Conservation (phyloP, 164 flowering plant species). For the Paratinospora sagittata region DNA sequence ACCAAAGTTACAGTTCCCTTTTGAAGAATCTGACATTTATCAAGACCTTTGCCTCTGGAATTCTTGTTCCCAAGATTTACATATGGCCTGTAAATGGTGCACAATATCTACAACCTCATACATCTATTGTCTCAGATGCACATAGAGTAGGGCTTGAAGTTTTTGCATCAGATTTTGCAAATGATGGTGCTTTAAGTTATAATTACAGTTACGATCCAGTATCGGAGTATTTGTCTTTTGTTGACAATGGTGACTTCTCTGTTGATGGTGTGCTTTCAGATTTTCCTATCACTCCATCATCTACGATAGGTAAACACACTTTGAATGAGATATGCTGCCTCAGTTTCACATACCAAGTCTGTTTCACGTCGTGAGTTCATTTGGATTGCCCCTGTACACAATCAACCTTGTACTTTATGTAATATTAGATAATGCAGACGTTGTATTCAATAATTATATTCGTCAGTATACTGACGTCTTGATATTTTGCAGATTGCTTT, state of each 20-base stretch:
- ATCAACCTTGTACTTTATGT: neutral
- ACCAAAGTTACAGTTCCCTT: slow-evolving; percentile 71
- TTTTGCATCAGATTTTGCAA: slow-evolving; percentile 68
- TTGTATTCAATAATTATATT: neutral
- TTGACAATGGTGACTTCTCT: slow-evolving; percentile 77
- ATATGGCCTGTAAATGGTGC: slow-evolving; percentile 62
- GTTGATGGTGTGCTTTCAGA: slow-evolving; percentile 86
- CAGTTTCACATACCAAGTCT: neutral
- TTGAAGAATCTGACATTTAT: slow-evolving; percentile 64
- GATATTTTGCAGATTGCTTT: slow-evolving; percentile 65
- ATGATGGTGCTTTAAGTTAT: slow-evolving; percentile 55
- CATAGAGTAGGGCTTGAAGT: slow-evolving; percentile 71
- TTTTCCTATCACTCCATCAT: slow-evolving; percentile 77
- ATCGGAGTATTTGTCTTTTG: slow-evolving; percentile 50
- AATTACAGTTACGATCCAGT: slow-evolving; percentile 81
- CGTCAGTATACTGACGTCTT: slow-evolving; percentile 9
- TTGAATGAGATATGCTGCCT: neutral
- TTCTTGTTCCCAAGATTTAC: slow-evolving; percentile 73
- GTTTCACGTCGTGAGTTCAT: neutral
- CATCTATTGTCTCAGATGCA: slow-evolving; percentile 75
- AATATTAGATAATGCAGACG: neutral
- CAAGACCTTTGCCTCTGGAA: slow-evolving; percentile 83
- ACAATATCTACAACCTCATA: slow-evolving; percentile 46
- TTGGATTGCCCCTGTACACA: no score
- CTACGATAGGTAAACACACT: slow-evolving; percentile 45